Base-by-base conservation (phyloP, 768 basidiomycete species). In the Lanmaoa pseudosensibilis region DNA sequence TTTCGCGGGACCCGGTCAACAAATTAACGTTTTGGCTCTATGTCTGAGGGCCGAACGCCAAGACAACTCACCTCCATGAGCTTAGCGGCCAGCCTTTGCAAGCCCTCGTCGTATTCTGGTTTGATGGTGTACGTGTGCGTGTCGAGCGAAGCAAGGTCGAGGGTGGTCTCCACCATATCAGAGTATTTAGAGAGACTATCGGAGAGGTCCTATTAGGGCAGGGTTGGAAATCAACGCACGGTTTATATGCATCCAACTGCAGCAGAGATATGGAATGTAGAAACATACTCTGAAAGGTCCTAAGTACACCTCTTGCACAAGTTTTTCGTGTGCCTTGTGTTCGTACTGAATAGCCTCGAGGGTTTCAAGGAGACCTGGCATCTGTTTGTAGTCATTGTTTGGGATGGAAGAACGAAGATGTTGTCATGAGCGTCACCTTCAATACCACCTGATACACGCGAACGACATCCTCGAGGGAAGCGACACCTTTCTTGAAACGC, bases 101-200 rank as follows among this genome's bases (percentile, higher is more conserved):
- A 79, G 18, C 80, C 77, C 6, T 82, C 80, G 66, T 98, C 93
- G 61, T 96, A 96, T 52, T 94, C 92, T 0, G 96, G 87, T 65
- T 92, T 93, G 66, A 99, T 94, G 18, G 94, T 87, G 65, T 88
- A 94, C 62, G 88, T 90, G 71, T 98, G 93, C 15, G 81, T 80
- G 32, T 90, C 87, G 7, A 97, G 80, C 55, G 95, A 85, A 21
- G 86, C 84, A 18, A 98, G 83, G 65, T 99, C 97, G 41, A 99
- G 83, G 0, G 97, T 98, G 58, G 92, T 86, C 69, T 98, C 94
- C 3, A 98, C 95, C 91, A 98, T 95, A 58, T 94, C 91, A 3
- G 82, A 78, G 64, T 94, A 96, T 66, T 92, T 92, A 13, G 77
- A 78, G 5, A 98, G 81, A 49, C 76, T 85, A 0, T 69, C 71